Conservation (phyloP, 192 early-diverging fungal species). For the Coemansia sp. region DNA sequence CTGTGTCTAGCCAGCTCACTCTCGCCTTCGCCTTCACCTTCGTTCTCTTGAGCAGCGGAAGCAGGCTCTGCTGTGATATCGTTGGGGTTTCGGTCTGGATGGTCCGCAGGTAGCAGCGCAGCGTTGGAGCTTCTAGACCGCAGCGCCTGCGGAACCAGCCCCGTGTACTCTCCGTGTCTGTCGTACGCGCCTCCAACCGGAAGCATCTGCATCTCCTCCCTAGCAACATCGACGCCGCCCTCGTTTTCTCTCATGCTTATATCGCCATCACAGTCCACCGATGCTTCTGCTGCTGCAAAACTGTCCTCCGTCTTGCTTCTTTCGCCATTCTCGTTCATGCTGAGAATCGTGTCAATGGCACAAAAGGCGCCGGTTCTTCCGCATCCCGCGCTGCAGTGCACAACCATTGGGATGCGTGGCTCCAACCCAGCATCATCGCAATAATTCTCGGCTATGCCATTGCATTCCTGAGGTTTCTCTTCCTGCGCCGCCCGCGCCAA, state of each 20-base stretch:
- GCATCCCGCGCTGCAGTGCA: constrained; percentile 87
- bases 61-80: background rate
- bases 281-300: background rate
- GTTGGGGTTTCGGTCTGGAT: background rate
- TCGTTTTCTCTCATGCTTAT: constrained; percentile 9
- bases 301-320: background rate
- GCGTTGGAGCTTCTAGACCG: constrained; percentile 26
- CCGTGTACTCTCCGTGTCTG: constrained; percentile 20
- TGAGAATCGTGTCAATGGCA: constrained; percentile 60
- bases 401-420: constrained; percentile 61
- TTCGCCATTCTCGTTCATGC: constrained; percentile 11
- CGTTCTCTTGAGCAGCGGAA: too few relatives aligned
- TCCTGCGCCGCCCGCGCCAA: constrained; percentile 50
- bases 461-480: constrained; percentile 15
- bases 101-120: constrained; percentile 2
- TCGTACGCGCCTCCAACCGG: constrained; percentile 3
- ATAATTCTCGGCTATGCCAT: background rate
- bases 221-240: background rate
- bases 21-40: background rate
- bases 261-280: constrained; percentile 26
- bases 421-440: background rate
- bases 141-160: constrained; percentile 40
- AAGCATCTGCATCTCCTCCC: constrained; percentile 2
- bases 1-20: constrained; percentile 5
- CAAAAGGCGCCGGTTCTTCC: constrained; percentile 87